Conservation (phyloP, 768 basidiomycete genomes). For the Tulasnella sp. region DNA sequence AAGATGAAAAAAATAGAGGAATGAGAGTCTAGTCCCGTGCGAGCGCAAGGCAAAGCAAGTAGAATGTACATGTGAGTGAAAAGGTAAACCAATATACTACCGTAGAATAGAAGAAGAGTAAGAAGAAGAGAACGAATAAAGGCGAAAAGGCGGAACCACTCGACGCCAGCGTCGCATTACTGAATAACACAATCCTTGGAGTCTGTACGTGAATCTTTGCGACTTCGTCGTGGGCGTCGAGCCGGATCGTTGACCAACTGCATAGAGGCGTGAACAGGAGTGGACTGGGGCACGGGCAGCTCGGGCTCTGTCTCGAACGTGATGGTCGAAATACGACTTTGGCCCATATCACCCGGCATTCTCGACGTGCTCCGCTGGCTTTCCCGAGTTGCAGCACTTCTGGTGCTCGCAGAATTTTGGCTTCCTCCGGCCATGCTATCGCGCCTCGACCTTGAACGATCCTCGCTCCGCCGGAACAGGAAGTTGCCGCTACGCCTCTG, state of each 20-base stretch:
- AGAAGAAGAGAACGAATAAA: background rate
- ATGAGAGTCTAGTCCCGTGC: background rate
- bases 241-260: background rate
- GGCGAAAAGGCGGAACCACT: background rate
- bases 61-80: background rate
- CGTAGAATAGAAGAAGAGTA: constrained; percentile 2
- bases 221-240: background rate
- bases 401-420: constrained; percentile 11
- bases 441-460: constrained; percentile 10
- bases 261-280: background rate
- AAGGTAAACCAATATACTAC: background rate
- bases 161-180: constrained; percentile 5
- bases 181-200: constrained; percentile 10
- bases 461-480: constrained; percentile 14
- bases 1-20: background rate
- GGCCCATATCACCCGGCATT: background rate
- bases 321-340: background rate
- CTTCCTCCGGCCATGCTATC: constrained; percentile 13
- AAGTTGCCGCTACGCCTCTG: constrained; percentile 5
- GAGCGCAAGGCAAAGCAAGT: background rate
- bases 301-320: background rate
- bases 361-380: constrained; percentile 6
- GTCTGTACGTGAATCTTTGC: constrained; percentile 1
- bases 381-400: constrained; percentile 2
- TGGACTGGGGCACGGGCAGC: background rate